These are phyloP conservation scores for Globisporangium paroecandrum DNA, from an alignment of 352 stramenopile genomes.

Conservation along the genomic window DNA sequence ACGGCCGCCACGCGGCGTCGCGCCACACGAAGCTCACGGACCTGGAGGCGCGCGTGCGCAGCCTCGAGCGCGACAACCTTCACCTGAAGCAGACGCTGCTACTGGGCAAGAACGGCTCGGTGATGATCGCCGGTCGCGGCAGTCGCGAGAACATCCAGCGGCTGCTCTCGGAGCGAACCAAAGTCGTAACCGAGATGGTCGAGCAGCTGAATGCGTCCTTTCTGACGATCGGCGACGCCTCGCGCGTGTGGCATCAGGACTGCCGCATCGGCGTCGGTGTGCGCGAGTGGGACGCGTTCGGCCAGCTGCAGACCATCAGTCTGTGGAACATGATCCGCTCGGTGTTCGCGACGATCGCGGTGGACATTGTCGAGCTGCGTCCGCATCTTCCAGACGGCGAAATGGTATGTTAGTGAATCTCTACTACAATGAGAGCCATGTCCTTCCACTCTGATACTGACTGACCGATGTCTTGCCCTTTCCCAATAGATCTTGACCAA, in stretches of 20 bases:
- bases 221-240: constrained; percentile 60
- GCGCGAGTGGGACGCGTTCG: constrained; percentile 76
- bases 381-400: constrained; percentile 71
- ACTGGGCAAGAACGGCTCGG: constrained; percentile 51
- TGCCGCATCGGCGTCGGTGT: constrained; percentile 73
- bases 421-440: neutral
- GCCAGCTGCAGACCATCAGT: constrained; percentile 65
- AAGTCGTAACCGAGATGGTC: constrained; percentile 79
- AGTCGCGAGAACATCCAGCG: constrained; percentile 43
- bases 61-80: constrained; percentile 69
- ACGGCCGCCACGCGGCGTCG: constrained; percentile 16
- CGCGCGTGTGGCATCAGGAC: constrained; percentile 71
- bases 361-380: constrained; percentile 78
- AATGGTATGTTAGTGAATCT: constrained; percentile 33
- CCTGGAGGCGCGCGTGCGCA: constrained; percentile 64
- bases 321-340: constrained; percentile 83
- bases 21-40: constrained; percentile 72
- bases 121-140: constrained; percentile 33
- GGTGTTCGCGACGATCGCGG: constrained; percentile 68
- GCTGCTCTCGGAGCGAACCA: constrained; percentile 62
- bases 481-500: constrained; percentile 68
- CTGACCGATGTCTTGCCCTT: neutral
- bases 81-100: constrained; percentile 75
- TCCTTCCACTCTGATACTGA: neutral
- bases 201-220: constrained; percentile 68